Evolutionary conservation across 2,329 filamentous ascomycete genomes (phyloP).

Genomic region (Claviceps pazoutovae): DNA sequence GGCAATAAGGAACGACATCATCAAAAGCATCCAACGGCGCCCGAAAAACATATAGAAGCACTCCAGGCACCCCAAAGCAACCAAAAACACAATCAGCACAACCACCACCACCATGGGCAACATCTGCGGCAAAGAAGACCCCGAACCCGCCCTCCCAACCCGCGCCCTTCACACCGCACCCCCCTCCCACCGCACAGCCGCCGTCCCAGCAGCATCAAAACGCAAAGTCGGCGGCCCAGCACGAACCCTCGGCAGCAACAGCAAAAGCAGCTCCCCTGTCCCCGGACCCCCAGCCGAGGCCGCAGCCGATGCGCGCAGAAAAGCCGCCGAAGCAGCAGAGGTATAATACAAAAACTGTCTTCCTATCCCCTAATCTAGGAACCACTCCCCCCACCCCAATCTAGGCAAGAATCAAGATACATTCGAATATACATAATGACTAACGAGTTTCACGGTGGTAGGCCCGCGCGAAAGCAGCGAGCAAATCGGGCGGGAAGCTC

Average conservation of each 20-base stretch:
- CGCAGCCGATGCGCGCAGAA: conserved; percentile 44
- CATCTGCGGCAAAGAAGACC: conserved; percentile 65
- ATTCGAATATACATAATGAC: too few relatives aligned
- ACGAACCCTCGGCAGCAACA: conserved; percentile 45
- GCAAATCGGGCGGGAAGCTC: conserved; percentile 48
- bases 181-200: conserved; percentile 32
- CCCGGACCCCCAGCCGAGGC: conserved; percentile 10
- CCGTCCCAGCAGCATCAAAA: conserved; percentile 25
- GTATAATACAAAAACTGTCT: conserved; percentile 27
- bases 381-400: background rate
- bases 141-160: conserved; percentile 53
- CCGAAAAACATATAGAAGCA: background rate
- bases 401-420: too few relatives aligned
- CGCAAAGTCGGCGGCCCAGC: conserved; percentile 40
- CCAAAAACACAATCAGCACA: background rate
- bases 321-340: conserved; percentile 73
- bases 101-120: conserved; percentile 53
- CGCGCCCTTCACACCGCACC: conserved; percentile 49
- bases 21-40: too few relatives aligned
- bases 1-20: too few relatives aligned
- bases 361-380: conserved; percentile 15
- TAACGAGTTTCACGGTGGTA: conserved; percentile 16
- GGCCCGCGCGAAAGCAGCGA: conserved; percentile 51
- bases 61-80: background rate
- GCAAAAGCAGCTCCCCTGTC: conserved; percentile 19